Evolutionary conservation across 2,329 filamentous ascomycete species (phyloP), one percentile per base, ranked within the genome.

Genomic region (Rhynchosporium graminicola): DNA sequence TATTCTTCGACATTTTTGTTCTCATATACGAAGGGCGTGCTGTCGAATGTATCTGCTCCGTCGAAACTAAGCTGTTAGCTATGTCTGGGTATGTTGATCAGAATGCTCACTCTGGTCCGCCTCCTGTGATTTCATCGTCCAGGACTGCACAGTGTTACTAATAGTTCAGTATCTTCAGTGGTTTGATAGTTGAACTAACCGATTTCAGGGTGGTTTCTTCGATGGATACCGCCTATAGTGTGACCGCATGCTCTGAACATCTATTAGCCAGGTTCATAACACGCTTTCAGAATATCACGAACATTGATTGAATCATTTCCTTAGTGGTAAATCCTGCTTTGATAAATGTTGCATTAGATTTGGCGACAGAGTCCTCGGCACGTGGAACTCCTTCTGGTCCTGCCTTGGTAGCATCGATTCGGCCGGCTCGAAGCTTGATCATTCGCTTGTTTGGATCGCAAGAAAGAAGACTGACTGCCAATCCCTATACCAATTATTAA

Each of bases 331-430:
- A 71, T 2, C 69, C 67, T 28, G 67, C 68, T 15, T 51, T 65
- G 2, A 62, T 65, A 63, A 71, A 70, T 10, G 59, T 57, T 31
- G 52, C 59, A 15, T 59, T 45, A 1, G 64, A 59, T n/a, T 57
- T 57, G 10, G 55, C 59, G 13, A 69, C 59, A 47, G 42, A 15
- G 15, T 65, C 63, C 10, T 60, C 36, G 10, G 68, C 67, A 28
- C 45, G 51, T 10, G 67, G 67, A 13, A 71, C 69, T 10, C 68
- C 68, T 4, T 50, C 13, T 38, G 66, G 66, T 7, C 66, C 68
- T 5, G 68, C 50, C 12, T 42, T 60, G 10, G 56, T 61, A 15
- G 67, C 69, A 64, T 71, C 69, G 20, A 68, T 69, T 15, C 69
- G 60, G 8, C 69, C 69, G 43, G 59, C 65, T 20, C 68, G 61